Evolutionary conservation across 2,329 filamentous ascomycete species (phyloP), one percentile per base, ranked within the genome.

Genomic region (Pleoardoris graminearum): DNA sequence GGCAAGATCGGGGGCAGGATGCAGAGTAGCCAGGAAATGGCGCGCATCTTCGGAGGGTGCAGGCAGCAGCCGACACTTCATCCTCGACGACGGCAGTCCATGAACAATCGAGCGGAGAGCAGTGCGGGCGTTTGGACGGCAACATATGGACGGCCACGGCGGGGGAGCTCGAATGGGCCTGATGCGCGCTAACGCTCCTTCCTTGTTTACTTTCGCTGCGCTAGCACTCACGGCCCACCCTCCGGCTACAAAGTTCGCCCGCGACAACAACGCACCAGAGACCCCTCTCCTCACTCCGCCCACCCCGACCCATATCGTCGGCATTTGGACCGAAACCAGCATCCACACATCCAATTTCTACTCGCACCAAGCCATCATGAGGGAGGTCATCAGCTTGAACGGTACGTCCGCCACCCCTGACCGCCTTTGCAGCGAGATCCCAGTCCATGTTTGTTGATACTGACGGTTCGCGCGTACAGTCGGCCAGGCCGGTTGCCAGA

Each of bases 401-500:
- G 92, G 93, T 97, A 86, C 75, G 88, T 69, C 66, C 71, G 68
- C 68, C 69, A 72, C 70, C 70, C 71, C 69, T 75, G 73, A 77
- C 74, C 77, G 75, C 76, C 72, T 63, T 54, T 51, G 53, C 56
- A 50, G 60, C 61, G 52, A 10, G 60, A 59, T 57, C 47, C 59
- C 45, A 43, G 58, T 43, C 47, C 48, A 55, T 57, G 42, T 59
- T 58, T 60, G 51, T 62, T 54, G 53, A 69, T 79, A 70, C 84
- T 88, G 75, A 89, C 80, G 62, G 66, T 72, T 59, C 60, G 71
- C 78, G 74, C 71, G 77, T 77, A 73, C 78, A 99, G 94, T 99
- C 85, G 94, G 94, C 81, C 94, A 99, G 86, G 94, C 94, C 77
- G 94, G 94, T 89, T 97, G 94, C 87, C 94, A 99, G 80, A 99